phyloP scores from a whole-genome alignment of 306 rosid genomes.

The Dryas alaskensis region DNA sequence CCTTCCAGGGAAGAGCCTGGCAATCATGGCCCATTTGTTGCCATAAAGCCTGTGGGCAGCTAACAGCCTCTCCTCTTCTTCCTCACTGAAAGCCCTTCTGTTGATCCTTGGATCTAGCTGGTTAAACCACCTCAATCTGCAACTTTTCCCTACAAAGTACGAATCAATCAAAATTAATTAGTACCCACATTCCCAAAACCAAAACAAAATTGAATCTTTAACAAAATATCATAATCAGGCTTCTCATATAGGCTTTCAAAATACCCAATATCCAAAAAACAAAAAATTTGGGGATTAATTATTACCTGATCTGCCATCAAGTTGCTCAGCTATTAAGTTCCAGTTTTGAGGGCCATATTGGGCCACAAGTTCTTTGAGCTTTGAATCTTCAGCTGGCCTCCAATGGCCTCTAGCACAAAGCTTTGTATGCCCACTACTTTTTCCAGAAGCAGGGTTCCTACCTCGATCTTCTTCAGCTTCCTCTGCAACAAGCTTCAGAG shows the following conservation, averaged over 20 bases:
- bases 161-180: not conserved
- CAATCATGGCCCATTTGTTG: constrained; percentile 89
- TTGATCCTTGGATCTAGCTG: constrained; percentile 86
- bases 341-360: constrained; percentile 90
- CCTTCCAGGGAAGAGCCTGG: constrained; percentile 84
- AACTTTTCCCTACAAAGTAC: constrained; percentile 66
- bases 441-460: constrained; percentile 23
- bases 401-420: constrained; percentile 92
- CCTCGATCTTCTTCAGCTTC: constrained; percentile 6
- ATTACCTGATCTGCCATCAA: constrained; percentile 89
- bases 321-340: constrained; percentile 82
- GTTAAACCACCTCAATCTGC: constrained; percentile 94
- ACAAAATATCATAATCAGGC: too few relatives aligned
- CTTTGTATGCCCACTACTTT: constrained; percentile 34
- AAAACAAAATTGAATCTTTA: not conserved
- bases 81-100: constrained; percentile 60
- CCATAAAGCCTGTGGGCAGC: constrained; percentile 66
- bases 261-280: not conserved
- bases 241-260: not conserved
- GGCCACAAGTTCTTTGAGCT: constrained; percentile 76
- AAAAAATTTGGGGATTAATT: too few relatives aligned
- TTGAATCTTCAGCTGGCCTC: constrained; percentile 87
- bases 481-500: constrained; percentile 44
- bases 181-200: not conserved
- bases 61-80: constrained; percentile 73